phyloP scores from a whole-genome alignment of 768 basidiomycete species.

The Leccinum subtestaceum region DNA sequence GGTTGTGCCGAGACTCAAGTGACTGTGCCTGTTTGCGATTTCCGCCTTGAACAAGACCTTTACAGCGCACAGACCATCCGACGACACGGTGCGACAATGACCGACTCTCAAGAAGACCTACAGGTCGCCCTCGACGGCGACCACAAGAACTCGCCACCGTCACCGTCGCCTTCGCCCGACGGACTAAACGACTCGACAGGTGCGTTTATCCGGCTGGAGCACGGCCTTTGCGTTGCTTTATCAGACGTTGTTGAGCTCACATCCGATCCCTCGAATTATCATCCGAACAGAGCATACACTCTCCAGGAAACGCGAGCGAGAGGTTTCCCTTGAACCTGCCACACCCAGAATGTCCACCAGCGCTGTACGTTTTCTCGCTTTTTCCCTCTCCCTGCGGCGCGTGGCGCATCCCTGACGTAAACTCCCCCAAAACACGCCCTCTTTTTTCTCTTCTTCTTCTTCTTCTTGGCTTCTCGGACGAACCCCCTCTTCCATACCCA shows the following conservation, averaged over 20 bases:
- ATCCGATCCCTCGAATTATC: conserved; percentile 13
- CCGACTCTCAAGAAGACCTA: conserved; percentile 25
- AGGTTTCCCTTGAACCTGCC: conserved; percentile 71
- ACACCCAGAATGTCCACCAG: conserved; percentile 41
- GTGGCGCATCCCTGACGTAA: conserved; percentile 29
- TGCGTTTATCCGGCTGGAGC: conserved; percentile 32
- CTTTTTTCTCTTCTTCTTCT: neutral
- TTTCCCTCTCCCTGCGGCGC: conserved; percentile 8
- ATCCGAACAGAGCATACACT: conserved; percentile 38
- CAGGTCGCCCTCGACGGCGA: conserved; percentile 11
- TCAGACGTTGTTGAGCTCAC: conserved; percentile 22
- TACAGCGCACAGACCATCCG: conserved; percentile 33
- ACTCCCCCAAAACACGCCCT: conserved; percentile 21
- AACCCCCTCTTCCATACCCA: conserved; percentile 10
- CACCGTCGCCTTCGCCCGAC: conserved; percentile 46
- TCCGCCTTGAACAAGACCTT: conserved; percentile 21
- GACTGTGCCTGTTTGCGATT: conserved; percentile 31
- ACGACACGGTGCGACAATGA: conserved; percentile 22
- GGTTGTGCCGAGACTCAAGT: conserved; percentile 30
- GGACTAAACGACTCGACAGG: conserved; percentile 38
- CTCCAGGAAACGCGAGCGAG: conserved; percentile 73
- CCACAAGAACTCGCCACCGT: conserved; percentile 24
- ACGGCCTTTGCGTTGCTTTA: conserved; percentile 19
- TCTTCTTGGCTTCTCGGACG: neutral
- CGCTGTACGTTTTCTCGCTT: conserved; percentile 36